These are phyloP conservation scores for Candida pini DNA, from an alignment of 805 yeast genomes.

Conservation along the genomic window DNA sequence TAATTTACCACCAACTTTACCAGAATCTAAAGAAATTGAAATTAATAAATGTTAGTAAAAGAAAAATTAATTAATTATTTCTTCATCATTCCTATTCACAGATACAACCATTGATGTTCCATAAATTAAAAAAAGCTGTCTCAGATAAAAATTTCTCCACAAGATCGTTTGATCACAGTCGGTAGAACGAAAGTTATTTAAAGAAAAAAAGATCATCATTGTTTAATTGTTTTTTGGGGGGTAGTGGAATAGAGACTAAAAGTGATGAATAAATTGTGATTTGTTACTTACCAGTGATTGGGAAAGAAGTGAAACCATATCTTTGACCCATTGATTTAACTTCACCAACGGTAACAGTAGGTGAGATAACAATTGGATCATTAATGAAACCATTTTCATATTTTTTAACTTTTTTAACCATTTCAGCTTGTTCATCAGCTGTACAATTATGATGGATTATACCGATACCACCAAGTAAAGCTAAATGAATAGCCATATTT, in stretches of 20 bases:
- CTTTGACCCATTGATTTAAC: conserved; percentile 62
- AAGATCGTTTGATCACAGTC: conserved; percentile 93
- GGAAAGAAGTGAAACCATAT: conserved; percentile 95
- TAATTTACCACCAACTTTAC: conserved; percentile 81
- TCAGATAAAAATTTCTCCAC: conserved; percentile 64
- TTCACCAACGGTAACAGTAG: conserved; percentile 72
- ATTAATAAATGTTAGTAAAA: conserved; percentile 9
- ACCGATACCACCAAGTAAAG: conserved; percentile 98
- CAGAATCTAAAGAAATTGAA: conserved; percentile 53
- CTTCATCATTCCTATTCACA: too few relatives aligned
- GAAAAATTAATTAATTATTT: conserved; percentile 2
- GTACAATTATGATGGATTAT: conserved; percentile 96
- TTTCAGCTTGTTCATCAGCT: conserved; percentile 95
- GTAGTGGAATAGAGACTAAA: conserved; percentile 8
- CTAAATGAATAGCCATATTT: conserved; percentile 98
- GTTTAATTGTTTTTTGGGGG: conserved; percentile 21
- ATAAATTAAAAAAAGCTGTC: background rate
- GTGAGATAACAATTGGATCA: conserved; percentile 84
- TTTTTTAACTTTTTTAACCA: conserved; percentile 95
- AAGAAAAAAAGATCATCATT: conserved; percentile 44
- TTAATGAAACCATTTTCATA: conserved; percentile 96
- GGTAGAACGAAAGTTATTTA: conserved; percentile 99
- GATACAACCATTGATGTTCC: background rate
- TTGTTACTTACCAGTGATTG: conserved; percentile 91
- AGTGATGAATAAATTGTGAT: background rate